Percentiles rank a stretch among this genome's conserved stretches.
These are phyloP conservation scores for Lactarius evosmus DNA, from an alignment of 768 basidiomycete genomes.

Conservation along the genomic window DNA sequence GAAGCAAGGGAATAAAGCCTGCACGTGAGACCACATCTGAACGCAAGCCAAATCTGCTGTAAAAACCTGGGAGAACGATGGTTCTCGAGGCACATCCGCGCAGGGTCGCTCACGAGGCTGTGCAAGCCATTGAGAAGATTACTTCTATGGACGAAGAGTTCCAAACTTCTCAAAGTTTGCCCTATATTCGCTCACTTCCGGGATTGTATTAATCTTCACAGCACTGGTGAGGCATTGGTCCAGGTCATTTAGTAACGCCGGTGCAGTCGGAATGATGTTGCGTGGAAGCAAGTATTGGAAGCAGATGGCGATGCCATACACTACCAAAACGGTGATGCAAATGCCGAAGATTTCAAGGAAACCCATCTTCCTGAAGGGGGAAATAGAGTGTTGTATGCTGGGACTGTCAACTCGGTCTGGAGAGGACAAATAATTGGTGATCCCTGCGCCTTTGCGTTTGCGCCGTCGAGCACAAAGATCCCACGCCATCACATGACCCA, in stretches of 20 bases:
- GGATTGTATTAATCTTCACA: neutral
- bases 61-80: neutral
- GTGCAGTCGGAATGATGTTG: neutral
- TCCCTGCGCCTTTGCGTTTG: too few relatives aligned
- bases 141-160: too few relatives aligned
- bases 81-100: neutral
- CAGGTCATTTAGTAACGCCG: neutral
- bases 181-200: neutral
- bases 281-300: neutral
- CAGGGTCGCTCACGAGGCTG: neutral
- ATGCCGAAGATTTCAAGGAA: neutral
- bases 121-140: neutral
- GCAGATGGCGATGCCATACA: neutral
- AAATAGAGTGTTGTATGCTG: neutral
- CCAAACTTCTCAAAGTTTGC: neutral
- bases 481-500: neutral
- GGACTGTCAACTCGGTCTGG: too few relatives aligned
- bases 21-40: neutral
- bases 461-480: neutral
- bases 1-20: conserved; percentile 1
- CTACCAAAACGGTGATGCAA: neutral
- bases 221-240: neutral
- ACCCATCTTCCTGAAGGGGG: neutral
- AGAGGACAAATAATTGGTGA: too few relatives aligned
- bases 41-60: neutral